These are phyloP conservation scores for Sarocladium kiliense DNA, from an alignment of 2,329 filamentous ascomycete genomes.

Conservation along the genomic window DNA sequence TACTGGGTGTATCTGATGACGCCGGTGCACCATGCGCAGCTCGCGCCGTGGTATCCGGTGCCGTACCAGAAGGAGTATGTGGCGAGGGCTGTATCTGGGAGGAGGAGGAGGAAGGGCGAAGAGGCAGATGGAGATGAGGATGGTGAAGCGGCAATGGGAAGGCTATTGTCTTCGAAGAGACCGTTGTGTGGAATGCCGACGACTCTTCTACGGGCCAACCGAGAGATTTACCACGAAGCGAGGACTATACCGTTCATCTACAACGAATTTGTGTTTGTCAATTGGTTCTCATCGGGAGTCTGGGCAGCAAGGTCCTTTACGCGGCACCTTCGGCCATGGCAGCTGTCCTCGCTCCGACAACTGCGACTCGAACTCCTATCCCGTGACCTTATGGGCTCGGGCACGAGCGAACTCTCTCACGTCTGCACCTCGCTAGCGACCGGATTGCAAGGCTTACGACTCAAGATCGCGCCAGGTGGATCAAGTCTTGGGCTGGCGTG, in stretches of 20 bases:
- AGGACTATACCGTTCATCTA: constrained; percentile 32
- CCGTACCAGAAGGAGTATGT: constrained; percentile 27
- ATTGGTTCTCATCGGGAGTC: constrained; percentile 40
- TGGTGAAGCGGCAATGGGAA: neutral
- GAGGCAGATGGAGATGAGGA: neutral
- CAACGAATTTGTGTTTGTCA: constrained; percentile 42
- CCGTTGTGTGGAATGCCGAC: constrained; percentile 35
- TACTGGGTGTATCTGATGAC: constrained; percentile 32
- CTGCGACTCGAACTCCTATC: constrained; percentile 35
- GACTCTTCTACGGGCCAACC: constrained; percentile 30
- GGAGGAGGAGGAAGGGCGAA: neutral
- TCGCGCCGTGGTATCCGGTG: constrained; percentile 34
- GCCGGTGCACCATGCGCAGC: constrained; percentile 31
- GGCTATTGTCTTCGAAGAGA: constrained; percentile 19
- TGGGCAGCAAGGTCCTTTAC: constrained; percentile 34
- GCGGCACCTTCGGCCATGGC: constrained; percentile 32
- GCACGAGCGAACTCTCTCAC: constrained; percentile 27
- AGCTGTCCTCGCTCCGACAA: constrained; percentile 33
- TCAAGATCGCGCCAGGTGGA: constrained; percentile 29
- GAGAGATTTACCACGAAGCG: constrained; percentile 38
- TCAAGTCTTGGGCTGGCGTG: constrained; percentile 15
- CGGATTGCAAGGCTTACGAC: constrained; percentile 32
- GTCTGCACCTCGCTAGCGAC: constrained; percentile 30
- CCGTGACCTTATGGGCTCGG: constrained; percentile 27
- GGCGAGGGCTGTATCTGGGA: constrained; percentile 18